These are phyloP conservation scores for Dendrocalamus latiflorus DNA, from an alignment of 202 grass and related monocot genomes.

Conservation along the genomic window DNA sequence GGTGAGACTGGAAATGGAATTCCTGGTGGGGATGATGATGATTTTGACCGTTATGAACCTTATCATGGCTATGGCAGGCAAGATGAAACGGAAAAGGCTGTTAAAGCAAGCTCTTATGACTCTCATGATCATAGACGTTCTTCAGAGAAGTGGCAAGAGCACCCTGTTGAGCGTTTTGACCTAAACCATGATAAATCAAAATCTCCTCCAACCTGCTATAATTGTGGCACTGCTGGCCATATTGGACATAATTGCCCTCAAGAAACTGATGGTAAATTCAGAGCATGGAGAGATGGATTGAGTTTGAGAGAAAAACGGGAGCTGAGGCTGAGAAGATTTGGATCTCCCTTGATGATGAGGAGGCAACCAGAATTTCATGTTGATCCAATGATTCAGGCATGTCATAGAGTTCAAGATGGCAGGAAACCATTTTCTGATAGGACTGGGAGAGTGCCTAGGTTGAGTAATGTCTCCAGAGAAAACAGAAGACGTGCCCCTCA, in stretches of 20 bases:
- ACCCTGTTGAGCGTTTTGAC: constrained; percentile 19
- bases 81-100: constrained; percentile 27
- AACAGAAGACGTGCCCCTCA: background rate
- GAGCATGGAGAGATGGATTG: constrained; percentile 25
- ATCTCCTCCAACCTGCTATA: constrained; percentile 40
- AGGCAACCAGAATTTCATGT: constrained; percentile 23
- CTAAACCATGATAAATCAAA: constrained; percentile 32
- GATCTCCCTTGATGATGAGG: constrained; percentile 11
- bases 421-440: constrained; percentile 35
- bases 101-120: constrained; percentile 28
- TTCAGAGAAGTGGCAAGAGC: constrained; percentile 17
- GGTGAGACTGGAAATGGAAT: constrained; percentile 31
- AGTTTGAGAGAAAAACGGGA: constrained; percentile 24
- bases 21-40: constrained; percentile 24
- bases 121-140: constrained; percentile 6
- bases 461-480: constrained; percentile 14
- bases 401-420: constrained; percentile 6
- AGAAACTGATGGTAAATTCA: constrained; percentile 8
- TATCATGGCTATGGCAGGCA: constrained; percentile 53
- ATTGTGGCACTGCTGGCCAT: constrained; percentile 32
- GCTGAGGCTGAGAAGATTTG: constrained; percentile 24
- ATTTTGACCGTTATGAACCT: constrained; percentile 52
- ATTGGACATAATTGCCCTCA: constrained; percentile 23
- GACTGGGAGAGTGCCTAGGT: background rate
- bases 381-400: constrained; percentile 14